These are phyloP conservation scores for Backusella morwellensis DNA, from an alignment of 192 early-diverging fungal species.

Conservation along the genomic window DNA sequence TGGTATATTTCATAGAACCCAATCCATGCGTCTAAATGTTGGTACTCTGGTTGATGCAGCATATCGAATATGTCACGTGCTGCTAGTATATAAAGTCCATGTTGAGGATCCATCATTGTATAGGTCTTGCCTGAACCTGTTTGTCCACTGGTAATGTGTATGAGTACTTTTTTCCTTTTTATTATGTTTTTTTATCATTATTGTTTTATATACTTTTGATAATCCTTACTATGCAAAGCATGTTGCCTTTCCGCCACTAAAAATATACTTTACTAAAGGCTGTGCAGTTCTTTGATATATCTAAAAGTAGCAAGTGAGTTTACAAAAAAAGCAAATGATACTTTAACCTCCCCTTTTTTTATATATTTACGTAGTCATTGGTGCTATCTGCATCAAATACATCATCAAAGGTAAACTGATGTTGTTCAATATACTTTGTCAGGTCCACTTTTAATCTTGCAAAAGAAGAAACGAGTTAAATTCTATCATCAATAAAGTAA, in stretches of 20 bases:
- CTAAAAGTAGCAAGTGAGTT: not conserved
- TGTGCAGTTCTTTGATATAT: slow-evolving; percentile 86
- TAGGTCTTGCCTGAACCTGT: slow-evolving; percentile 88
- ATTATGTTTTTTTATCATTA: not conserved
- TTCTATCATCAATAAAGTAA: not conserved
- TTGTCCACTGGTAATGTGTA: slow-evolving; percentile 58
- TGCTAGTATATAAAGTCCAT: slow-evolving; percentile 92
- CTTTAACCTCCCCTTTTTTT: not conserved
- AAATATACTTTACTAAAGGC: slow-evolving; percentile 94
- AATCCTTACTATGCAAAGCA: slow-evolving; percentile 92
- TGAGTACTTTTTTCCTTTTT: not conserved
- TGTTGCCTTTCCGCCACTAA: slow-evolving; percentile 94
- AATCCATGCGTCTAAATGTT: slow-evolving; percentile 79
- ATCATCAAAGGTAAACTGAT: slow-evolving; percentile 95
- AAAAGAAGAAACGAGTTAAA: not conserved
- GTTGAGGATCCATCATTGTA: slow-evolving; percentile 90
- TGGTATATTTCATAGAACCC: slow-evolving; percentile 99
- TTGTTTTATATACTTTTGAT: not conserved
- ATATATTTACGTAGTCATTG: slow-evolving; percentile 74
- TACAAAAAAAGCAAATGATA: not conserved
- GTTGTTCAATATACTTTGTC: slow-evolving; percentile 95
- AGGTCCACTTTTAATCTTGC: slow-evolving; percentile 89
- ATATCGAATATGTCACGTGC: slow-evolving; percentile 88
- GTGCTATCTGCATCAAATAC: slow-evolving; percentile 82
- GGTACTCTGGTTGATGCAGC: slow-evolving; percentile 68